Evolutionary conservation across 1,139 yeast genomes (phyloP).

Genomic region (Pichia sp.): DNA sequence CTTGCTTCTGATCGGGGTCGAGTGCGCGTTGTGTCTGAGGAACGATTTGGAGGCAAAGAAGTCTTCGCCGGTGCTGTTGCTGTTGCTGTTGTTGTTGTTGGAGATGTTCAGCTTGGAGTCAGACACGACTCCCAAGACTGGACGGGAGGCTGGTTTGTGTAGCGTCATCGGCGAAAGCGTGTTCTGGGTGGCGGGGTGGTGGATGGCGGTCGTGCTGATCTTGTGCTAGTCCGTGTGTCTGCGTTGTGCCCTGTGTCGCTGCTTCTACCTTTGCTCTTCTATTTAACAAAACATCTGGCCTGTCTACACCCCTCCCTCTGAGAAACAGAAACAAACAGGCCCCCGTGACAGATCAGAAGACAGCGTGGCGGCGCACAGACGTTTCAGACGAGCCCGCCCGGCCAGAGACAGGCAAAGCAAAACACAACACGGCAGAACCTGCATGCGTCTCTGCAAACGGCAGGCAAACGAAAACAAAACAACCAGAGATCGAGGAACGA

Average conservation of each 20-base stretch:
- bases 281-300: too few species aligned
- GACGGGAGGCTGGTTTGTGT: not conserved
- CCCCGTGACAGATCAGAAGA: not conserved
- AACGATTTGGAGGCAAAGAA: not conserved
- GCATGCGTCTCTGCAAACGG: not conserved
- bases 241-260: too few species aligned
- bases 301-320: too few species aligned
- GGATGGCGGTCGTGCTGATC: not conserved
- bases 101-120: conserved; percentile 10
- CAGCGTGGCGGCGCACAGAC: not conserved
- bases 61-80: not conserved
- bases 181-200: too few species aligned
- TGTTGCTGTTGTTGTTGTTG: not conserved
- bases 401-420: not conserved
- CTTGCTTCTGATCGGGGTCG: not conserved
- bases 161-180: not conserved
- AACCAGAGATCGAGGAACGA: not conserved
- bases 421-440: not conserved
- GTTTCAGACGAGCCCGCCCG: not conserved
- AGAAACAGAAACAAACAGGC: not conserved
- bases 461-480: not conserved
- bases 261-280: too few species aligned
- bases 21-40: not conserved
- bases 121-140: conserved; percentile 4
- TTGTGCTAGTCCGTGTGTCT: too few species aligned